Conservation (phyloP, 2,329 filamentous ascomycete species). For the Ophiocordyceps robertsii region DNA sequence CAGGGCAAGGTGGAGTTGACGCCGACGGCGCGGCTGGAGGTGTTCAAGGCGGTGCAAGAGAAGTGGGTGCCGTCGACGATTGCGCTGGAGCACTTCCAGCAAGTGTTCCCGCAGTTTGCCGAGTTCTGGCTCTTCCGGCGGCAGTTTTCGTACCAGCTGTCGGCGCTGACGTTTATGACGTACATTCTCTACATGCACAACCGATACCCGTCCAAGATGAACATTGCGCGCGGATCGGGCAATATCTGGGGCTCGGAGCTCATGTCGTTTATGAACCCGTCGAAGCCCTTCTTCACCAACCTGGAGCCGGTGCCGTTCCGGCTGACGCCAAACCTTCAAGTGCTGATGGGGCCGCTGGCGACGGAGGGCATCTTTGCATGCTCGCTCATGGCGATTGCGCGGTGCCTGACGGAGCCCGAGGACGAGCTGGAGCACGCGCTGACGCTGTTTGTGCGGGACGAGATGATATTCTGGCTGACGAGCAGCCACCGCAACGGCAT, state of each 20-base stretch:
- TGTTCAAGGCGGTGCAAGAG: slow-evolving; percentile 88
- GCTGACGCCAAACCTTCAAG: slow-evolving; percentile 90
- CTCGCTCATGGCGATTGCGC: slow-evolving; percentile 89
- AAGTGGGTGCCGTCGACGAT: slow-evolving; percentile 80
- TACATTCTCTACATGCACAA: slow-evolving; percentile 97
- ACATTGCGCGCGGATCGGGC: slow-evolving; percentile 74
- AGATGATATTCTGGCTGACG: slow-evolving; percentile 96
- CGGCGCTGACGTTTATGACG: slow-evolving; percentile 93
- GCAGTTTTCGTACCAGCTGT: slow-evolving; percentile 92
- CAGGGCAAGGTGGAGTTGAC: slow-evolving; percentile 58
- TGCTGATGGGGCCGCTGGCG: slow-evolving; percentile 86
- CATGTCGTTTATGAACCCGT: slow-evolving; percentile 74
- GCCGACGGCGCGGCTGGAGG: slow-evolving; percentile 67
- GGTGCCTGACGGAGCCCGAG: slow-evolving; percentile 81
- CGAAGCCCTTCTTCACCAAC: slow-evolving; percentile 85
- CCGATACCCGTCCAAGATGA: slow-evolving; percentile 90
- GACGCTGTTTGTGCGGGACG: slow-evolving; percentile 87
- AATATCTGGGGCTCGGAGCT: slow-evolving; percentile 96
- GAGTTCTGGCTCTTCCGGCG: slow-evolving; percentile 98
- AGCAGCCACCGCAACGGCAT: slow-evolving; percentile 50
- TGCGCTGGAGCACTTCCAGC: slow-evolving; percentile 78
- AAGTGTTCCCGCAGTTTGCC: slow-evolving; percentile 73
- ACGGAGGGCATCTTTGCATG: slow-evolving; percentile 95
- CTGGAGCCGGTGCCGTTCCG: slow-evolving; percentile 94
- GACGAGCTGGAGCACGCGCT: slow-evolving; percentile 90